These are phyloP conservation scores for Paraphaeosphaeria sporulosa DNA, from an alignment of 2,329 filamentous ascomycete genomes.

Conservation along the genomic window DNA sequence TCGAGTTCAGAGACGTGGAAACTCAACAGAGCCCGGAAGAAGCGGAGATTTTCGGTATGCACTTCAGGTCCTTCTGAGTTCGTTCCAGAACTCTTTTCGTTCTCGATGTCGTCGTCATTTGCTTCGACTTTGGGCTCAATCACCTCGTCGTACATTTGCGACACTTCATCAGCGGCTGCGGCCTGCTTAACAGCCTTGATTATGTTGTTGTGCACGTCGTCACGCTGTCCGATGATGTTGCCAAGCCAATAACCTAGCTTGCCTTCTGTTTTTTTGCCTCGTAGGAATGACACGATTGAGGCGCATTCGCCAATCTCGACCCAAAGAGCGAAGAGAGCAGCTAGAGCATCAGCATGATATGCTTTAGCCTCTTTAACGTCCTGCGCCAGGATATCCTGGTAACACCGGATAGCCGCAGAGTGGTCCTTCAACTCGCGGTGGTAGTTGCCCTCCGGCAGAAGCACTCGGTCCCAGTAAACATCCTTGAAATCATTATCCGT, in stretches of 20 bases:
- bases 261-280: neutral
- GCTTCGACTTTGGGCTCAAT: neutral
- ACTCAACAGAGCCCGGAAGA: neutral
- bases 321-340: neutral
- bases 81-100: neutral
- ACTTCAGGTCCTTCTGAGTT: neutral
- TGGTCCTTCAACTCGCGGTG: neutral
- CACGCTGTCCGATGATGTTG: neutral
- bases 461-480: slow-evolving; percentile 2
- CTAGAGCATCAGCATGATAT: neutral
- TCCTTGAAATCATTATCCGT: slow-evolving; percentile 7
- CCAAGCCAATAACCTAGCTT: slow-evolving; percentile 10
- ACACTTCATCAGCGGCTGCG: slow-evolving; percentile 10
- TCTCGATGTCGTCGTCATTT: neutral
- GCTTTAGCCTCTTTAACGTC: neutral
- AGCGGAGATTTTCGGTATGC: neutral
- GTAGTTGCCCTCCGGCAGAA: slow-evolving; percentile 5
- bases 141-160: slow-evolving; percentile 3
- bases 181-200: slow-evolving; percentile 10
- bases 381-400: slow-evolving; percentile 9
- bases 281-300: slow-evolving; percentile 9
- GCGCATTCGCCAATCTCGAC: neutral
- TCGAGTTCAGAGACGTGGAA: neutral
- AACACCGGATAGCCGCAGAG: slow-evolving; percentile 5
- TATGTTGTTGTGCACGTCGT: slow-evolving; percentile 12